Base-by-base conservation (phyloP, 768 basidiomycete species). In the Bullera alba region DNA sequence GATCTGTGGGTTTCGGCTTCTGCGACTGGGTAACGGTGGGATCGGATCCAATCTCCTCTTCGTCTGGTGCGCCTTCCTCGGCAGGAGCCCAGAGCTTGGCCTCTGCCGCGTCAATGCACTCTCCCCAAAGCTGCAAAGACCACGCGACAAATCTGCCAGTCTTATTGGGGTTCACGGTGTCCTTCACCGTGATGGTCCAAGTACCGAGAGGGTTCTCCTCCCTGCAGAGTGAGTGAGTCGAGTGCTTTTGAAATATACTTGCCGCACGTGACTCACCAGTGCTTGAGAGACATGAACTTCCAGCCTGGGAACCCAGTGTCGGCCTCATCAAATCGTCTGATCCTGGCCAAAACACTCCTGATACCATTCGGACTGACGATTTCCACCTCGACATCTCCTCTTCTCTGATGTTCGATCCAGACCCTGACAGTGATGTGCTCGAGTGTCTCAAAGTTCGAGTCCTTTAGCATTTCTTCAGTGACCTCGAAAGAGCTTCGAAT, bases 281-380 rank as follows among this genome's bases (percentile, higher is more conserved):
- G 95, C 73, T 99, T 99, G 49, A 97, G 80, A 27, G 82, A 81
- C 91, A 96, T 97, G 70, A 99, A 99, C n/a, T 79, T 84, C 95
- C 95, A 99, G 0, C 88, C 92, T n/a, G 81, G 81, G 70, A 79
- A 93, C 7, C 95, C 93, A 7, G 77, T 78, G 4, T 63, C 70
- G 16, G 79, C 83, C 30, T 69, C 69, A 67, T 99, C 95, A 12
- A 76, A 76, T 28, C 76, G 63, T 54, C 95, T 80, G 50, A 77
- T 78, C 17, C 82, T 81, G 19, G 85, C 92, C 34, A 99, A 74
- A 14, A 96, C 77, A 67, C 90, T 95, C 67, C 76, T 83, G 55
- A 97, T 77, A 10, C 89, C 89, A 38, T 80, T 81, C 0, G 95
- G 93, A 63, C 90, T 93, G 17, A 77, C 70, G 39, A 97, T 68